Evolutionary conservation across 116 monocot genomes (phyloP), one percentile per base, ranked within the genome.

Genomic region (Iris pallida): DNA sequence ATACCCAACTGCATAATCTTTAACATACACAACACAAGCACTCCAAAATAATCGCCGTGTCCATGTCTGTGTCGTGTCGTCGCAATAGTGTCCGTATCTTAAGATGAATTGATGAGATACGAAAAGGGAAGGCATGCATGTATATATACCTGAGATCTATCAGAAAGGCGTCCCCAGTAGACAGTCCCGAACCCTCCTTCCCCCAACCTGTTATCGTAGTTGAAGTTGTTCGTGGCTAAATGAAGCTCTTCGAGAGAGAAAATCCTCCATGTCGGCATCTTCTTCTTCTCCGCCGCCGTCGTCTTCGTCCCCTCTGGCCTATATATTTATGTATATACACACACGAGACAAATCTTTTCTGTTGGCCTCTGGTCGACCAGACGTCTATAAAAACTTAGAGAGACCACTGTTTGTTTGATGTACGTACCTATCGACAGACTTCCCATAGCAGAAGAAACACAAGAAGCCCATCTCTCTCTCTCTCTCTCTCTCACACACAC

Each of bases 161-260:
- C 66, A 48, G 30, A 67, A 7, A 67, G 66, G 15, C 52, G 51
- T 14, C 66, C 66, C 66, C 66, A 67, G 40, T 67, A 67, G 13
- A 70, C 58, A 57, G 59, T 59, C 48, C 70, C 70, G 47, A 70
- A 70, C 43, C 60, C 59, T 11, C 70, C 68, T 68, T 68, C 70
- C 6, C 70, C 70, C 13, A 70, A 42, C 43, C 59, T 70, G 30
- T 70, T 70, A 20, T 70, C 70, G 30, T 59, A 70, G 47, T 70
- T 70, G 70, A 70, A 70, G 20, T 45, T 47, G 59, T 70, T 70
- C 6, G 59, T 70, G 12, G 70, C 70, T 12, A 47, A 11, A n/a
- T 59, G 47, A 47, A 70, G 59, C 59, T 70, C 70, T 17, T 70
- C 59, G 6, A 70, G 70, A 45, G 70, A 59, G 44, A 70, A 70